Evolutionary conservation across 306 rosid species (phyloP).

Genomic region (Vicia villosa): DNA sequence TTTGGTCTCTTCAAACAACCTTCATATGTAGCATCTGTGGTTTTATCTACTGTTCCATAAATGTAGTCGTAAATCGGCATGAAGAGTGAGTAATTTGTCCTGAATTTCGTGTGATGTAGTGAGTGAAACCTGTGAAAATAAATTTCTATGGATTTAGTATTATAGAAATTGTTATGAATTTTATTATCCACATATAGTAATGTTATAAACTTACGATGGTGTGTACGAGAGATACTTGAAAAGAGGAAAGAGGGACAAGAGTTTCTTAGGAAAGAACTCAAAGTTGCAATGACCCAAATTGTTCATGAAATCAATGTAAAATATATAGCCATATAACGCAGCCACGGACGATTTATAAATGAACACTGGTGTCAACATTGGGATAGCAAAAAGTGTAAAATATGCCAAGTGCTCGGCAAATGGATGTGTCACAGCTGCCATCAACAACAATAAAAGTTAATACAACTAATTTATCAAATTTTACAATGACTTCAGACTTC

Average conservation of each 20-base stretch:
- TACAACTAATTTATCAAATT: too few relatives aligned
- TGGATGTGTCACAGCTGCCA: conserved; percentile 74
- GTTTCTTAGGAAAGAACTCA: conserved; percentile 49
- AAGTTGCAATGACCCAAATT: conserved; percentile 84
- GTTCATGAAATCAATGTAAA: conserved; percentile 72
- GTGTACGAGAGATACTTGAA: conserved; percentile 65
- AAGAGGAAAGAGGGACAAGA: conserved; percentile 51
- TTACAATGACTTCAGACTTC: too few relatives aligned
- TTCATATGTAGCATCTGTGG: conserved; percentile 46
- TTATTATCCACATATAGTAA: neutral
- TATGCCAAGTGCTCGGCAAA: conserved; percentile 66
- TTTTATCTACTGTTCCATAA: conserved; percentile 58
- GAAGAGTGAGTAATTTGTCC: conserved; percentile 63
- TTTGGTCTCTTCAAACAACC: conserved; percentile 35
- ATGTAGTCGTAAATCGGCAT: conserved; percentile 80
- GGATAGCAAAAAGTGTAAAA: conserved; percentile 55
- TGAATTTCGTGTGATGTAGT: conserved; percentile 71
- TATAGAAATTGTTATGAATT: neutral
- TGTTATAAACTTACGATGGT: conserved; percentile 55
- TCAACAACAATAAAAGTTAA: neutral
- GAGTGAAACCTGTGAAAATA: conserved; percentile 56
- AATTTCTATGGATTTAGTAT: neutral
- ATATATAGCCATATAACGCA: neutral
- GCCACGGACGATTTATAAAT: conserved; percentile 49
- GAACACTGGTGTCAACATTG: conserved; percentile 38